Percentiles rank a stretch among this genome's conserved stretches.
Conservation (phyloP, 2,329 filamentous ascomycete species). For the Westerdykella aurantiaca region DNA sequence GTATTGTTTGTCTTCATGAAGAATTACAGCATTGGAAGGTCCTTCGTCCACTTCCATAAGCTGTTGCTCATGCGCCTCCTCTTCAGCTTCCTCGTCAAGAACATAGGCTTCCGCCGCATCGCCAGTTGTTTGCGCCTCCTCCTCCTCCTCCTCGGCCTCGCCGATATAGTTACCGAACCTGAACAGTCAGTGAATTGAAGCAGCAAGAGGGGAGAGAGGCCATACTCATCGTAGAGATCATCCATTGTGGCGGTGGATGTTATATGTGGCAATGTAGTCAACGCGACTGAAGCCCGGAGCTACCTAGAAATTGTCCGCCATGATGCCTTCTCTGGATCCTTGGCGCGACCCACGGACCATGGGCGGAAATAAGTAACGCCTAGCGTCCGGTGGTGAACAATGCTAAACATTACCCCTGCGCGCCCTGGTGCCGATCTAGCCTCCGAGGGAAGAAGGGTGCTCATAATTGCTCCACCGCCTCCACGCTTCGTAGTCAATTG, state of each 20-base stretch:
- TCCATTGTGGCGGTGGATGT: slow-evolving; percentile 58
- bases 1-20: slow-evolving; percentile 99
- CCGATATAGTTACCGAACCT: slow-evolving; percentile 99
- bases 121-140: slow-evolving; percentile 73
- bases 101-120: slow-evolving; percentile 75
- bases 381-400: slow-evolving; percentile 21
- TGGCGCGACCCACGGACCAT: slow-evolving; percentile 12
- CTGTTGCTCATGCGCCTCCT: slow-evolving; percentile 62
- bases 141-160: slow-evolving; percentile 76
- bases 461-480: not conserved
- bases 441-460: not conserved
- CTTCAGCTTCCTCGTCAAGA: slow-evolving; percentile 58
- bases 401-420: slow-evolving; percentile 13
- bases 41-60: slow-evolving; percentile 92
- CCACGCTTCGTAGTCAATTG: slow-evolving; percentile 3
- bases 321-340: not conserved
- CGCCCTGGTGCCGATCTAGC: not conserved
- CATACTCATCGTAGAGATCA: slow-evolving; percentile 92
- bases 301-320: slow-evolving; percentile 20
- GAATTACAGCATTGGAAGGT: slow-evolving; percentile 90
- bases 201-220: not conserved
- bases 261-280: not conserved
- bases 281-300: slow-evolving; percentile 15
- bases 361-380: slow-evolving; percentile 5
- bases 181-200: slow-evolving; percentile 15